Evolutionary conservation across 306 rosid genomes (phyloP), one percentile per base, ranked within the genome.

Genomic region (Gastrolobium bilobum): DNA sequence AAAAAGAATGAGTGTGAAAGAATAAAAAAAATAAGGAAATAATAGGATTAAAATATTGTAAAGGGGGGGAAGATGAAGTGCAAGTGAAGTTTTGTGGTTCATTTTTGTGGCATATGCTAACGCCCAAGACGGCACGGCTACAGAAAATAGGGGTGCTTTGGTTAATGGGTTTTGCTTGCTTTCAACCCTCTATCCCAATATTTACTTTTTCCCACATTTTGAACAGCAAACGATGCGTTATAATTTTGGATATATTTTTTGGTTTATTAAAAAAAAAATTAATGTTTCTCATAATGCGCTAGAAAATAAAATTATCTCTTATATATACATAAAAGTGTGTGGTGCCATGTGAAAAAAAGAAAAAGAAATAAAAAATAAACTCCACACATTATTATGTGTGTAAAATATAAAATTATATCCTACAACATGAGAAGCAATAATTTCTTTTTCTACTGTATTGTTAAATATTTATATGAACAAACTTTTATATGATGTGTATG

Each of bases 51-150:
- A 73, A 78, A 75, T 33, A 85, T 52, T 76, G 73, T 15, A 78
- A 77, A 74, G 70, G 44, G 10, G 10, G 7, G 67, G 3, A 10
- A 63, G 89, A 71, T 83, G 83, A 77, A 87, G 88, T 94, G 91
- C 59, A 77, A 85, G 79, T 76, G 66, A 91, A 89, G 97, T 33
- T 51, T 81, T 75, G 86, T 52, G 44, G 68, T 51, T 5, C n/a
- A 40, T 42, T 71, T 76, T 53, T 56, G 71, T 50, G 59, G 77
- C 47, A 37, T 42, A 61, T 66, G 85, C 64, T 79, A 88, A 82
- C 75, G 79, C 83, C 97, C 97, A 86, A 86, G 84, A 90, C 97
- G 96, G 96, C 98, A 91, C 96, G 97, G 87, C 83, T 89, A 66
- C 95, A 81, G 76, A 87, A 89, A 85, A 79, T 66, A 66, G 15